Evolutionary conservation across 225 moss, liverwort and hornwort genomes (phyloP).

Genomic region (Asterella californica): DNA sequence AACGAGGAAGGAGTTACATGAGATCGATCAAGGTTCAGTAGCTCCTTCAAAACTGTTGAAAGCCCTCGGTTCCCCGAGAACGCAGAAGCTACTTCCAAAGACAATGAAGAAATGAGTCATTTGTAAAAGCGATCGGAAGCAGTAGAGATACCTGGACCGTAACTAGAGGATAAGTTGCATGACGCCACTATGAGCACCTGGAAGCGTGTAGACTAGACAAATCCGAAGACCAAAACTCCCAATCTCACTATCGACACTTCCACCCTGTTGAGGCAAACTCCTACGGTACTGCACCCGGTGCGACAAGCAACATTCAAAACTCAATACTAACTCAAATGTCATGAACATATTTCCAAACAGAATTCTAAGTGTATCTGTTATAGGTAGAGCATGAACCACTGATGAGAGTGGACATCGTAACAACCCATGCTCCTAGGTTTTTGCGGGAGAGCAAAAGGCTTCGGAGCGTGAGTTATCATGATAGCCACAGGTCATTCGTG

Average conservation of each 20-base stretch:
- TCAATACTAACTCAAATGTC: no score
- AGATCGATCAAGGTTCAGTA: no score
- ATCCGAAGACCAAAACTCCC: background rate
- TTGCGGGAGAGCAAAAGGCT: background rate
- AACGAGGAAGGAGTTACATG: no score
- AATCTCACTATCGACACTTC: no score
- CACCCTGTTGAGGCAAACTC: background rate
- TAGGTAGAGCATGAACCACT: no score
- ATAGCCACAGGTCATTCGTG: background rate
- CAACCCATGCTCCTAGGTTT: no score
- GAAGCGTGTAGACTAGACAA: background rate
- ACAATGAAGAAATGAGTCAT: background rate
- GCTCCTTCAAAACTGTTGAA: background rate
- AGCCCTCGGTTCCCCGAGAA: background rate
- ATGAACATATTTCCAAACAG: no score
- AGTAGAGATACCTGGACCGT: background rate
- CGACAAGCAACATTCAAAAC: slow-evolving; percentile 7
- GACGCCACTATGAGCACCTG: background rate
- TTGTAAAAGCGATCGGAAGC: slow-evolving; percentile 10
- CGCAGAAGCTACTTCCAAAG: background rate
- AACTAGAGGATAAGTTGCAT: background rate
- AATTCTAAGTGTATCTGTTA: no score
- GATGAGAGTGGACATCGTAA: no score
- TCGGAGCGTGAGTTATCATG: background rate
- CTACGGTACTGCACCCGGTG: slow-evolving; percentile 14